Evolutionary conservation across 768 basidiomycete genomes (phyloP).

Genomic region (Coprinopsis strossmayeri): DNA sequence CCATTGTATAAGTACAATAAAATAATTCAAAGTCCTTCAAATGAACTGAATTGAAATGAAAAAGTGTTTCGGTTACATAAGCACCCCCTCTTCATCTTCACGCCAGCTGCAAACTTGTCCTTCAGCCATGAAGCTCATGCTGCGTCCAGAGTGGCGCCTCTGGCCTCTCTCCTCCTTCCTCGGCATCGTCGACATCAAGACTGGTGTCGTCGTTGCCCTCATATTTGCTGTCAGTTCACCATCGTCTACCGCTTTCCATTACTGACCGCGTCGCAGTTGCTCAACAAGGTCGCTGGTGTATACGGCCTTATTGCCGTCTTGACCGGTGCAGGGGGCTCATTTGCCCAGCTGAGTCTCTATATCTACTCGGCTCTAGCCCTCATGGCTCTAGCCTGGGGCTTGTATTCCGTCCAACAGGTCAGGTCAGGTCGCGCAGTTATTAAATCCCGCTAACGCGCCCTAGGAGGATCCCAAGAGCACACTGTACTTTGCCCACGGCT

Average conservation of each 20-base stretch:
- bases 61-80: conserved; percentile 21
- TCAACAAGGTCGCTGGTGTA: conserved; percentile 97
- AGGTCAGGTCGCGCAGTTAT: conserved; percentile 22
- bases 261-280: conserved; percentile 37
- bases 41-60: conserved; percentile 15
- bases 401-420: conserved; percentile 81
- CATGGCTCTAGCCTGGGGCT: conserved; percentile 77
- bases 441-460: conserved; percentile 10
- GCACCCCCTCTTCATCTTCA: conserved; percentile 18
- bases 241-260: conserved; percentile 1
- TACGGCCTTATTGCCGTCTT: conserved; percentile 92
- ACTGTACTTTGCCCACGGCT: conserved; percentile 87
- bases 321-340: conserved; percentile 88
- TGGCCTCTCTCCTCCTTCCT: conserved; percentile 81
- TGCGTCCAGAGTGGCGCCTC: conserved; percentile 78
- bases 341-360: conserved; percentile 88
- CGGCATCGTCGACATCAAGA: conserved; percentile 88
- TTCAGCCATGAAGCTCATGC: conserved; percentile 62
- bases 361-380: conserved; percentile 86
- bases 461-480: conserved; percentile 87
- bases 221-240: conserved; percentile 72
- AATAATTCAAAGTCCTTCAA: background rate
- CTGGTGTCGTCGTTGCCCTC: conserved; percentile 81
- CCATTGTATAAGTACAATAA: conserved; percentile 12
- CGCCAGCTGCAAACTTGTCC: conserved; percentile 13